These are phyloP conservation scores for Myxozyma mucilagina DNA, from an alignment of 805 yeast species.

Conservation along the genomic window DNA sequence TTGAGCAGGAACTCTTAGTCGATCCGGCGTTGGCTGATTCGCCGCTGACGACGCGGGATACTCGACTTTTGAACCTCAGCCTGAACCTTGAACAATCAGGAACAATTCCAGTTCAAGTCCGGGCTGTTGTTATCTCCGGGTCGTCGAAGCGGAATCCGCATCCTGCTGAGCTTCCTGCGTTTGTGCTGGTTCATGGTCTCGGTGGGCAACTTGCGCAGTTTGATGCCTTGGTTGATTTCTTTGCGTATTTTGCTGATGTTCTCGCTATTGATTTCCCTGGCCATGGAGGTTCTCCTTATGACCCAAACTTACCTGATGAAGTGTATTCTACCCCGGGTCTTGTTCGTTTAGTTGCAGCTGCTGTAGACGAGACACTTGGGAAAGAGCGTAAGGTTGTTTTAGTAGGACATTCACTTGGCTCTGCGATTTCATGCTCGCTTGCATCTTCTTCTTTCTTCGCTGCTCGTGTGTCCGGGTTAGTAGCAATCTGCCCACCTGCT, in stretches of 20 bases:
- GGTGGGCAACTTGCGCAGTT: conserved; percentile 91
- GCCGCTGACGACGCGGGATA: conserved; percentile 24
- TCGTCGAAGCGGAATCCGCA: conserved; percentile 22
- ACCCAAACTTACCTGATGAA: conserved; percentile 35
- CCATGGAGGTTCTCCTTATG: conserved; percentile 55
- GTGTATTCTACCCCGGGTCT: conserved; percentile 24
- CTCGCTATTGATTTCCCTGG: conserved; percentile 84
- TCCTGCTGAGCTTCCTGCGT: conserved; percentile 50
- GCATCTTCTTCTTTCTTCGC: conserved; percentile 35
- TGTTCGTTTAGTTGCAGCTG: conserved; percentile 16
- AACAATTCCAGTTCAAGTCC: conserved; percentile 1
- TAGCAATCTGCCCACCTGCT: conserved; percentile 43
- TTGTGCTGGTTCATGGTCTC: conserved; percentile 77
- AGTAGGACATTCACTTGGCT: conserved; percentile 77
- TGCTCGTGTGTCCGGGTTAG: conserved; percentile 41
- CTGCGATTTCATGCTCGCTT: conserved; percentile 47
- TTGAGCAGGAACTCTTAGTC: conserved; percentile 14
- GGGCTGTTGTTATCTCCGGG: conserved; percentile 15
- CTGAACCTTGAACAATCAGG: neutral
- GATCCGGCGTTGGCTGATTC: conserved; percentile 27
- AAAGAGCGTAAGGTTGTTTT: conserved; percentile 42
- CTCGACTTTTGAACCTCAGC: neutral
- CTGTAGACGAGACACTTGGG: conserved; percentile 30
- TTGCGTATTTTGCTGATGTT: conserved; percentile 63
- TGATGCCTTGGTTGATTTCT: conserved; percentile 64